Base-by-base conservation (phyloP, 2,329 filamentous ascomycete genomes). In the Ascochyta fabae region DNA sequence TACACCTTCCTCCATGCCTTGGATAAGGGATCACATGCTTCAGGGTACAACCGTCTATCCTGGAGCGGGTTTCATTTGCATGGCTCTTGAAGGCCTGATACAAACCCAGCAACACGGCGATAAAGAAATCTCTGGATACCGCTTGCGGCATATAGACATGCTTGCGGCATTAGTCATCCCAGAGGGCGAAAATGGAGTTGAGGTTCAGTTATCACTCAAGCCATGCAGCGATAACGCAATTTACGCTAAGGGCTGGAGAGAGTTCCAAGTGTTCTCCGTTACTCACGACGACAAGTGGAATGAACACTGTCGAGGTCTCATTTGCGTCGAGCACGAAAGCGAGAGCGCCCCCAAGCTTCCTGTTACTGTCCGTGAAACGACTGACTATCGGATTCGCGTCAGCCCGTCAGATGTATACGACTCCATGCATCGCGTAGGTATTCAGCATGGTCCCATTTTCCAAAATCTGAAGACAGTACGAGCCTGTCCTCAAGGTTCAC, bases 161-260 rank as follows among this genome's bases (percentile, higher is more conserved):
- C 53, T 55, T 3, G 40, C 55, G 10, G 61, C 65, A 3, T 48
- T 66, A 4, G 59, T 69, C 1, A 60, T 73, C 3, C 63, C 69
- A 1, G 68, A 72, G 1, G 49, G 53, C 4, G 47, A 62, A 5
- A 63, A 64, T n/a, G 70, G 68, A 1, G 41, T 71, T 4, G 68
- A 71, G 43, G 56, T 64, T 24, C 53, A 41, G 6, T 49, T 66
- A 3, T 65, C 49, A 6, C 46, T 70, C 7, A 40, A 47, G 1
- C 56, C 34, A 41, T 64, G 62, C 46, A 42, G n/a, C 40, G 52
- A 43, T 3, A 38, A 19, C 10, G 33, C 27, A 6, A 53, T 63
- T 34, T 40, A 34, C 22, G 50, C 47, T 24, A 35, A 45, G 39
- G 7, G 4, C n/a, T 61, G 62, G 62, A 48, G 53, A 7, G 51